Percentiles rank a stretch among this genome's conserved stretches.
These are phyloP conservation scores for Quercus lobata DNA, from an alignment of 331 rosid genomes.

Conservation along the genomic window DNA sequence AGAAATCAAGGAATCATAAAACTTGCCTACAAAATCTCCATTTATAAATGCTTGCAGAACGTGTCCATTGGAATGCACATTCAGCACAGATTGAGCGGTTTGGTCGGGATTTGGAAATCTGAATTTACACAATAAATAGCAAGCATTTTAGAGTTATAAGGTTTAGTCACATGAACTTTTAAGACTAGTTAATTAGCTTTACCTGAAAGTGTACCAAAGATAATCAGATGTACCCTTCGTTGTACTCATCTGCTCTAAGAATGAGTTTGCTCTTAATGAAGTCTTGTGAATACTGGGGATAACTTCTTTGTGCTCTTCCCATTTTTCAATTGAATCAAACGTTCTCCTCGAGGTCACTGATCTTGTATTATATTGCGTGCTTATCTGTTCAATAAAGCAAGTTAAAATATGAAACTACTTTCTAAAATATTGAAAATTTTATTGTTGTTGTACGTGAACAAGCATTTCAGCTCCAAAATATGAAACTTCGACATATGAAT, in stretches of 20 bases:
- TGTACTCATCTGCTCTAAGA: constrained; percentile 59
- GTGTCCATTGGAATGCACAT: constrained; percentile 56
- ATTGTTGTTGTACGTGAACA: background rate
- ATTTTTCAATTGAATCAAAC: constrained; percentile 35
- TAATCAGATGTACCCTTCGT: constrained; percentile 74
- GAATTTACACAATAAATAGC: constrained; percentile 15
- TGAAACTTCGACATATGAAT: too few relatives aligned
- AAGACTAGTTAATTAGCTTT: constrained; percentile 8
- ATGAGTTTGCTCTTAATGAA: constrained; percentile 29
- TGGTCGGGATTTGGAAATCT: constrained; percentile 40
- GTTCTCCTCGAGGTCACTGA: constrained; percentile 32
- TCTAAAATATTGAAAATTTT: background rate
- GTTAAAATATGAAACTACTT: constrained; percentile 2
- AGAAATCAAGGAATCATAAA: background rate
- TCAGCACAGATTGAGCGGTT: constrained; percentile 32
- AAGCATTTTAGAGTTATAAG: constrained; percentile 13
- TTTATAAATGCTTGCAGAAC: constrained; percentile 66
- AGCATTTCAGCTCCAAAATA: background rate
- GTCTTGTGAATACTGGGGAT: constrained; percentile 49
- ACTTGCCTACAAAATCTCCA: constrained; percentile 60
- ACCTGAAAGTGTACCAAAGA: constrained; percentile 83
- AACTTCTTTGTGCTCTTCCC: constrained; percentile 61
- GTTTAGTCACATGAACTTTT: background rate
- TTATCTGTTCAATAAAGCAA: constrained; percentile 41
- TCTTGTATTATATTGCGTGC: constrained; percentile 35